These are phyloP conservation scores for Myxozyma vanderwaltii DNA, from an alignment of 805 yeast genomes.

Conservation along the genomic window DNA sequence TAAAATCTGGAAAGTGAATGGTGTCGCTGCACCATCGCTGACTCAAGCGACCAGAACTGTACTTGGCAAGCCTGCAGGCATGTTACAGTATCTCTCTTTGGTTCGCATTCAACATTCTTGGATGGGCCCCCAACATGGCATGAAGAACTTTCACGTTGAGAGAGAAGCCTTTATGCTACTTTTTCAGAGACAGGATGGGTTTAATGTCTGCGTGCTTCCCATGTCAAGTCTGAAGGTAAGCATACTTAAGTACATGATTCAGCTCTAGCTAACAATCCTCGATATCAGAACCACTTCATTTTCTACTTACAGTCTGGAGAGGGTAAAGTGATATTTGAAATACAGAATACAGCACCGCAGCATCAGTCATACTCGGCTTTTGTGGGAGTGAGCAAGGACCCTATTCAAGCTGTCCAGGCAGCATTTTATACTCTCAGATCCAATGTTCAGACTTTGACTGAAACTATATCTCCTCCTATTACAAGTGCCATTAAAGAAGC, in stretches of 20 bases:
- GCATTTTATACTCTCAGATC: slow-evolving; percentile 25
- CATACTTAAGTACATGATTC: no score
- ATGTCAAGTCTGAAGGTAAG: slow-evolving; percentile 31
- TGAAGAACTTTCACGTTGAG: slow-evolving; percentile 15
- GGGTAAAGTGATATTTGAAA: slow-evolving; percentile 20
- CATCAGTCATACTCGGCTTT: slow-evolving; percentile 25
- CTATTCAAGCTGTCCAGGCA: slow-evolving; percentile 26
- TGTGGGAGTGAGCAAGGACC: slow-evolving; percentile 31
- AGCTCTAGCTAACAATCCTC: not conserved
- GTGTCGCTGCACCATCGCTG: slow-evolving; percentile 10
- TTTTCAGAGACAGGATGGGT: slow-evolving; percentile 35
- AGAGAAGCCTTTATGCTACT: slow-evolving; percentile 21
- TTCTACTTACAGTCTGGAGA: slow-evolving; percentile 22
- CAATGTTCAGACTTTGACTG: slow-evolving; percentile 3
- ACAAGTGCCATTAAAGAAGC: not conserved
- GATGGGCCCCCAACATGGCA: slow-evolving; percentile 33
- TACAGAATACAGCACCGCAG: slow-evolving; percentile 26
- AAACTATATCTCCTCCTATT: not conserved
- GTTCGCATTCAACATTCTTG: slow-evolving; percentile 27
- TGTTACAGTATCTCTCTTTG: slow-evolving; percentile 23
- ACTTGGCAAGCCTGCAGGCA: slow-evolving; percentile 21
- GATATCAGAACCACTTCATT: slow-evolving; percentile 6
- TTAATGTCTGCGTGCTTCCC: slow-evolving; percentile 36
- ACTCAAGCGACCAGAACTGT: not conserved
- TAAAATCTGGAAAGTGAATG: slow-evolving; percentile 19